Evolutionary conservation across 139 green algal species (phyloP).

Genomic region (Nannochloris sp.): DNA sequence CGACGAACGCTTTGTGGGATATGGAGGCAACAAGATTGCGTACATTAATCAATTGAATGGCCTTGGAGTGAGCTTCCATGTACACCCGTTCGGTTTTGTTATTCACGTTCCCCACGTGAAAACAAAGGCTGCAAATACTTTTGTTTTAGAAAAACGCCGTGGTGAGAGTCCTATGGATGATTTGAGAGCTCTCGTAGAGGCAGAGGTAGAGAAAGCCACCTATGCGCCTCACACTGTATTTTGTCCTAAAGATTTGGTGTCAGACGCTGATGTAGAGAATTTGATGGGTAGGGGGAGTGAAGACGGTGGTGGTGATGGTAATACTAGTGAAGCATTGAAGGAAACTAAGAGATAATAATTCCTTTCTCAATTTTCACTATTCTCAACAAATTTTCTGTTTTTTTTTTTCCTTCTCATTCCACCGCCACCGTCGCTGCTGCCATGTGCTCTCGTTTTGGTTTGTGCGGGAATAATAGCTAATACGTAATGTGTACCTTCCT

Average conservation of each 20-base stretch:
- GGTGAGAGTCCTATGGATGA: constrained; percentile 5
- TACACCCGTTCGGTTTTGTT: constrained; percentile 8
- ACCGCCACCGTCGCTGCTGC: not conserved
- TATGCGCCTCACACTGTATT: constrained; percentile 6
- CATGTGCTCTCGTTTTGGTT: not conserved
- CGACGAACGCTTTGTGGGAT: constrained; percentile 10
- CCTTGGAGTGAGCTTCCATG: constrained; percentile 6
- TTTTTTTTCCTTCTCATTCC: not conserved
- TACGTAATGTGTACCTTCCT: not conserved
- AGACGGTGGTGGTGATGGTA: not conserved
- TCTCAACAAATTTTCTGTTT: too few species aligned
- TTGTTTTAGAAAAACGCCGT: constrained; percentile 3
- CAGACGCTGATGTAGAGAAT: not conserved
- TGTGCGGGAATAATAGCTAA: not conserved
- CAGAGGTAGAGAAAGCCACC: not conserved
- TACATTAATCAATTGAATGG: constrained; percentile 7
- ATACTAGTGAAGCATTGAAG: not conserved
- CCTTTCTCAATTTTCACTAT: not conserved
- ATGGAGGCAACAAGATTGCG: constrained; percentile 8
- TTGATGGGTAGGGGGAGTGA: not conserved
- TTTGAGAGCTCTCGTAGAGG: not conserved
- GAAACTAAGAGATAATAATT: not conserved
- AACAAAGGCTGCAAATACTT: not conserved
- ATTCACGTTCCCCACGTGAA: constrained; percentile 9
- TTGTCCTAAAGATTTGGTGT: not conserved